phyloP scores from a whole-genome alignment of 768 basidiomycete genomes.

The Tricholoma furcatifolium region DNA sequence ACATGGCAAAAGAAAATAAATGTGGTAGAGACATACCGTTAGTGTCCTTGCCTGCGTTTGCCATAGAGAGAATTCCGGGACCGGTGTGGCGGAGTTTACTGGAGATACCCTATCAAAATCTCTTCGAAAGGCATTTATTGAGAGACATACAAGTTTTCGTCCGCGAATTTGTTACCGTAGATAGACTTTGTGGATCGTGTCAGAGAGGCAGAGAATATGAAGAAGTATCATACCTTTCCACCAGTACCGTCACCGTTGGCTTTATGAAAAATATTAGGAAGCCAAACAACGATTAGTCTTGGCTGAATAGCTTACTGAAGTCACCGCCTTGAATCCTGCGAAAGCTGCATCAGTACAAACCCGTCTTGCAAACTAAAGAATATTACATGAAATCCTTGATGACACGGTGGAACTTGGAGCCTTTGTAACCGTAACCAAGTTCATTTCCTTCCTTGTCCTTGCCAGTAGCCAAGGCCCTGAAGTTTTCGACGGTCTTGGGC shows the following conservation, averaged over 20 bases:
- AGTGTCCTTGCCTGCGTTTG: constrained; percentile 89
- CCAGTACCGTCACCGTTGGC: constrained; percentile 87
- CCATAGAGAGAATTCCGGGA: constrained; percentile 90
- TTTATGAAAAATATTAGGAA: constrained; percentile 28
- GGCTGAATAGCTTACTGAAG: constrained; percentile 69
- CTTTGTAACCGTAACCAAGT: constrained; percentile 90
- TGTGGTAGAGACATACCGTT: constrained; percentile 60
- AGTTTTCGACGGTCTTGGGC: constrained; percentile 97
- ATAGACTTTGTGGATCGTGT: constrained; percentile 59
- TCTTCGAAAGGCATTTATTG: neutral
- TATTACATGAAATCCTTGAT: constrained; percentile 90
- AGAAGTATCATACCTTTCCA: constrained; percentile 61
- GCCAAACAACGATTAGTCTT: neutral
- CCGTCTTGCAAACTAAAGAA: neutral
- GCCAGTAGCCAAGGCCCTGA: constrained; percentile 89
- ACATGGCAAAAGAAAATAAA: constrained; percentile 2
- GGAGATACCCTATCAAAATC: constrained; percentile 6
- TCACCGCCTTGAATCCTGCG: constrained; percentile 95
- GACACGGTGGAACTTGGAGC: constrained; percentile 94
- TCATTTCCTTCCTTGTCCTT: constrained; percentile 74
- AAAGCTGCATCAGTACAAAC: neutral
- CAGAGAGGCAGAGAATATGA: neutral
- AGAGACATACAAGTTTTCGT: constrained; percentile 87
- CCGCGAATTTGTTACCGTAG: constrained; percentile 86
- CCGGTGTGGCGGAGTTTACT: constrained; percentile 96